Base-by-base conservation (phyloP, 192 early-diverging fungal species). In the Dissophora ornata region DNA sequence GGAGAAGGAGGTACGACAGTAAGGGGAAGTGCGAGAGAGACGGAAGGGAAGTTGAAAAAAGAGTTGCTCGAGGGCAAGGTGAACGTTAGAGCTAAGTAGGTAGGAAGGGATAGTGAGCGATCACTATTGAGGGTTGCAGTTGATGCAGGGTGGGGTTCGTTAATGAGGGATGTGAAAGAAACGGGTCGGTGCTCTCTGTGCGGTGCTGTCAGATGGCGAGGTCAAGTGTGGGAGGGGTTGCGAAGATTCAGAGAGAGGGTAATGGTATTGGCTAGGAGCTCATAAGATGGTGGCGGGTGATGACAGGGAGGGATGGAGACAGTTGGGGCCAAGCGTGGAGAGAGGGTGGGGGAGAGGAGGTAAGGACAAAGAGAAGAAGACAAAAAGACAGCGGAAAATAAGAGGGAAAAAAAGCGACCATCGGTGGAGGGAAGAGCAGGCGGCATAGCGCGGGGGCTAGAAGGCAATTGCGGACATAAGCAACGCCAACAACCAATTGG, bases 121-220 rank as follows among this genome's bases (percentile, higher is more conserved):
- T 19, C 44, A 47, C 57, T 59, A 59, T 59, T 29, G 28, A 33
- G n/a, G 33, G n/a, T 47, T 61, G 58, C 58, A 61, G 58, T 61
- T 21, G 45, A 61, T 61, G 58, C 58, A 61, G 46, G 46, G 58
- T 61, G 44, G 58, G 58, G 58, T 44, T n/a, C n/a, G 34, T 61
- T 49, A 28, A 29, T 61, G 13, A 56, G 34, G 40, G 40, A 15
- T 9, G 25, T 5, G 41, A 41, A 16, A 45, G 33, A 25, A 26
- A 45, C 5, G 40, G 18, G 49, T 29, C 13, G 49, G 49, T 51
- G 22, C 9, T 51, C 49, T 51, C 49, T 51, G 26, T 51, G 58
- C 11, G 21, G 24, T 0, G 40, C 0, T 42, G 55, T 34, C 55
- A 9, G 34, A 21, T 16, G 19, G 40, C 13, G 34, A 11, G n/a